Conservation (phyloP, 2,329 filamentous ascomycete species). For the Fusarium azukiicola region DNA sequence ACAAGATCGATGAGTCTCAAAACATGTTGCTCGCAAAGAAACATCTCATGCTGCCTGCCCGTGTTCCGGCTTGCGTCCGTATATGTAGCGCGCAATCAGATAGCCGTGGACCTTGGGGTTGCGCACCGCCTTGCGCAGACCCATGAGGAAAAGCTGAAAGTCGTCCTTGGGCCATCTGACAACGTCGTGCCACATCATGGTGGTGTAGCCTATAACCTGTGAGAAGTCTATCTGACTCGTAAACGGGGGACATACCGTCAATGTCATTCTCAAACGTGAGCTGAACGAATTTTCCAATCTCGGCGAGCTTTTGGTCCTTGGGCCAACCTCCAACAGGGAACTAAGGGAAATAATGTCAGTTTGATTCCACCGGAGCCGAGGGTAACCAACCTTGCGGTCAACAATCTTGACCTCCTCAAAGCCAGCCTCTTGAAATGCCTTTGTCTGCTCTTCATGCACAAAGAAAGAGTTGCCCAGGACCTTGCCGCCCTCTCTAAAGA, state of each 20-base stretch:
- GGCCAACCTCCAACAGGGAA: constrained; percentile 31
- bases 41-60: neutral
- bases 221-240: neutral
- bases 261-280: constrained; percentile 18
- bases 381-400: constrained; percentile 9
- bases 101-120: constrained; percentile 22
- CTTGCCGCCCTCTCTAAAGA: constrained; percentile 1
- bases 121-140: constrained; percentile 6
- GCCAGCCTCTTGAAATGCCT: constrained; percentile 16
- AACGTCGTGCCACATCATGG: constrained; percentile 21
- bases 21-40: neutral
- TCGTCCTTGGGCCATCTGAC: constrained; percentile 17
- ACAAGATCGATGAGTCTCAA: neutral
- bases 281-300: constrained; percentile 31
- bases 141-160: constrained; percentile 13
- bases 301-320: constrained; percentile 33
- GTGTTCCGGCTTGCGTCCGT: constrained; percentile 12
- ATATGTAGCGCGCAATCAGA: constrained; percentile 3
- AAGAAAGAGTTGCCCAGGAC: neutral
- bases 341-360: neutral
- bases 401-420: constrained; percentile 1
- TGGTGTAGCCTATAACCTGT: constrained; percentile 11
- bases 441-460: constrained; percentile 13
- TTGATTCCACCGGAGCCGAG: neutral
- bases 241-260: neutral